Evolutionary conservation across 2,329 filamentous ascomycete species (phyloP).

Genomic region (Alternaria arbusti): DNA sequence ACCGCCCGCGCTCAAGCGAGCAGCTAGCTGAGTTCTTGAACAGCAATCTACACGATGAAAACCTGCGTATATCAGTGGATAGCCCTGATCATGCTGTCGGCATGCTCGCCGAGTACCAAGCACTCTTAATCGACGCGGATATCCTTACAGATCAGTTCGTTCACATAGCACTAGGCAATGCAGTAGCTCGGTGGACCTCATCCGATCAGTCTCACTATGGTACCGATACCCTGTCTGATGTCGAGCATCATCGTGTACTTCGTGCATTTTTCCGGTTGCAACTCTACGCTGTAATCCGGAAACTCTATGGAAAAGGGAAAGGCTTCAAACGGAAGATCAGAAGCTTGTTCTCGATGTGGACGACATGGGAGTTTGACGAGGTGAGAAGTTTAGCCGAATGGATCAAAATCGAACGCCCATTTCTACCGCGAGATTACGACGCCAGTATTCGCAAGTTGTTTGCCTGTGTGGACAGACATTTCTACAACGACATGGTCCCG

Average conservation of each 20-base stretch:
- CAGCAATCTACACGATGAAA: background rate
- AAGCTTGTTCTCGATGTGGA: background rate
- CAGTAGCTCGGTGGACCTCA: background rate
- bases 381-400: conserved; percentile 2
- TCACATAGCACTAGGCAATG: background rate
- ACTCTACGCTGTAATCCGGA: background rate
- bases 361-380: background rate
- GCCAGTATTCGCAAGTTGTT: background rate
- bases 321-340: background rate
- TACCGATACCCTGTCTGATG: background rate
- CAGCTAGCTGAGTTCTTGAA: background rate
- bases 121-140: background rate
- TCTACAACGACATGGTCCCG: background rate
- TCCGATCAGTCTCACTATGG: background rate
- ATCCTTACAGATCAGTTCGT: background rate
- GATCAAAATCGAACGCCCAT: conserved; percentile 1
- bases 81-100: background rate
- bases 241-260: background rate
- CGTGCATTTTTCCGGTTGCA: background rate
- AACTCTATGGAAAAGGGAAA: background rate
- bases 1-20: background rate
- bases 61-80: background rate
- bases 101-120: background rate
- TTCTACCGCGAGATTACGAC: background rate
- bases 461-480: background rate